These are phyloP conservation scores for Trypanosomatidae sp. DNA, from an alignment of 208 protist species.

Conservation along the genomic window DNA sequence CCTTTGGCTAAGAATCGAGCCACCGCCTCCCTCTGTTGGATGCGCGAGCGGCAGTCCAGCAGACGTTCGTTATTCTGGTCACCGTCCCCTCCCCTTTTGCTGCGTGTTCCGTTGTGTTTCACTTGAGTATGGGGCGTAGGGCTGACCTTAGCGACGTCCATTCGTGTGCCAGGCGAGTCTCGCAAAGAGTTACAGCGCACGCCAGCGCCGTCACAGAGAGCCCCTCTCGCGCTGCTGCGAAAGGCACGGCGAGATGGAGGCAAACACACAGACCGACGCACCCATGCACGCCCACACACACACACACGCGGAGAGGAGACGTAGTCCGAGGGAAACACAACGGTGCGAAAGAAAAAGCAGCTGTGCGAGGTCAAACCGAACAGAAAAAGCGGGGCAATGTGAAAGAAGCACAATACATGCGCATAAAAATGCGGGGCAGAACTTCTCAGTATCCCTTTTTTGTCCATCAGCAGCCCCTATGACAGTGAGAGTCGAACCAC, in stretches of 20 bases:
- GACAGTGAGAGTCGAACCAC: not conserved
- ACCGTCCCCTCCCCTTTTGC: not conserved
- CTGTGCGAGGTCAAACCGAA: not conserved
- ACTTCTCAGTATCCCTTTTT: not conserved
- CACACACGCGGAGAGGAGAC: constrained; percentile 5
- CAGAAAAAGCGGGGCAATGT: too few species aligned
- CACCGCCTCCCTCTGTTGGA: not conserved
- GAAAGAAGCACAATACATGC: not conserved
- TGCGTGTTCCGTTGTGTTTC: not conserved
- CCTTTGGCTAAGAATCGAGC: not conserved
- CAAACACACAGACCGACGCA: not conserved
- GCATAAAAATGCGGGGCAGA: not conserved
- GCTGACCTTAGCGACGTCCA: not conserved
- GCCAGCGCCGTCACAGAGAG: not conserved
- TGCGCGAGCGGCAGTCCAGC: not conserved
- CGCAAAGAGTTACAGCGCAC: constrained; percentile 3
- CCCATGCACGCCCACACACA: not conserved
- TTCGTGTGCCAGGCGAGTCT: not conserved
- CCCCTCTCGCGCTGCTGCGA: not conserved
- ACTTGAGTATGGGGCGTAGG: not conserved
- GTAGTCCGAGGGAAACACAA: not conserved
- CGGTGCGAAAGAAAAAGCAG: constrained; percentile 11
- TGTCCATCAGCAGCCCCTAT: not conserved
- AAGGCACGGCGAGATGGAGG: not conserved
- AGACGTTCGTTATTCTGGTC: not conserved